Evolutionary conservation across 2,329 filamentous ascomycete species (phyloP).

Genomic region (Talaromyces sp.): DNA sequence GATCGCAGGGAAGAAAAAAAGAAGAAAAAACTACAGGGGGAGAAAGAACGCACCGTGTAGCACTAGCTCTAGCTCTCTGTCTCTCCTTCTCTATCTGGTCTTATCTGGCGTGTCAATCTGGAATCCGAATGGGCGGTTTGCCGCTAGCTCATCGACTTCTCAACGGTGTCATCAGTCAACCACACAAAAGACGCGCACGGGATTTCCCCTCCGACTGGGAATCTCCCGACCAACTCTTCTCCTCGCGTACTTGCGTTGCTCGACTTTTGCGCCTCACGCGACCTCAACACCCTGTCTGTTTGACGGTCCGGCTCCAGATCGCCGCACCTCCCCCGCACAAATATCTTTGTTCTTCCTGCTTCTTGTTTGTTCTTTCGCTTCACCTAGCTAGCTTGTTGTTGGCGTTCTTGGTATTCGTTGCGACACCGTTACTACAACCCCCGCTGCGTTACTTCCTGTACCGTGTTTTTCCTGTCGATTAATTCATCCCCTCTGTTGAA

Average conservation of each 20-base stretch:
- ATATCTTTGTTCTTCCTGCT: conserved; percentile 5
- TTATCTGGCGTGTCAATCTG: conserved; percentile 4
- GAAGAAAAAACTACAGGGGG: not conserved
- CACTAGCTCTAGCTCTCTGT: not conserved
- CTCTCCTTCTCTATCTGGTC: not conserved
- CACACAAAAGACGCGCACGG: conserved; percentile 2
- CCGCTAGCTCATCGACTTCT: not conserved
- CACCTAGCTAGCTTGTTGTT: not conserved
- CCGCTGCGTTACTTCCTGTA: not conserved
- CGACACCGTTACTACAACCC: not conserved
- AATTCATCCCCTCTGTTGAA: conserved; percentile 2
- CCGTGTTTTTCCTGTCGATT: not conserved
- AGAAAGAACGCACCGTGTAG: not conserved
- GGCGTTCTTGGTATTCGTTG: not conserved
- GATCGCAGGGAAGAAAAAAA: not conserved
- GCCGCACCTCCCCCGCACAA: conserved; percentile 12
- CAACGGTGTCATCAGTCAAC: not conserved
- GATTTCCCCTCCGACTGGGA: not conserved
- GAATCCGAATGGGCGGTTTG: conserved; percentile 3
- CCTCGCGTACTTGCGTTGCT: not conserved
- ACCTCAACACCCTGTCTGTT: not conserved
- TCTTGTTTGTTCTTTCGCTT: not conserved
- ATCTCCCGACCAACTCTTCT: not conserved
- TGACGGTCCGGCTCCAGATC: not conserved
- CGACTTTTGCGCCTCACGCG: conserved; percentile 1